Conservation (phyloP, 2,329 filamentous ascomycete species). For the Lachnellula subtilissima region DNA sequence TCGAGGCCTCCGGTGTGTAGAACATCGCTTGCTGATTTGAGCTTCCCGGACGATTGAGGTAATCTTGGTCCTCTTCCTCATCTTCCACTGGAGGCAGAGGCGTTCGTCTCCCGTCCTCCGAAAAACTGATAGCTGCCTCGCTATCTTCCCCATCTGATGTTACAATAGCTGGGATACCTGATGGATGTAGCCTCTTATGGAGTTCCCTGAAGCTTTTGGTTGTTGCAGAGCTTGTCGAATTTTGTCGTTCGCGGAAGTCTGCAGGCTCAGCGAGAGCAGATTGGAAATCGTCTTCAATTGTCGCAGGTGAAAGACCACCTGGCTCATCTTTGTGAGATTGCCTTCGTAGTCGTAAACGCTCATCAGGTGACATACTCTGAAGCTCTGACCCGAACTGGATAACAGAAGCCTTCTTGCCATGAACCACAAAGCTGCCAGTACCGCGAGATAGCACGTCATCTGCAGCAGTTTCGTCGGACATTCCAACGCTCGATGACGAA, state of each 20-base stretch:
- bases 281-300: slow-evolving; percentile 44
- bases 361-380: slow-evolving; percentile 70
- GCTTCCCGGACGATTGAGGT: slow-evolving; percentile 13
- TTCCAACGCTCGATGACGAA: slow-evolving; percentile 52
- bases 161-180: slow-evolving; percentile 33
- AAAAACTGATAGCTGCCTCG: slow-evolving; percentile 55
- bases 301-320: slow-evolving; percentile 15
- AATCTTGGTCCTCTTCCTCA: slow-evolving; percentile 19
- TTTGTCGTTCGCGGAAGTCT: slow-evolving; percentile 45
- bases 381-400: slow-evolving; percentile 95
- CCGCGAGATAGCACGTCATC: slow-evolving; percentile 71
- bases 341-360: slow-evolving; percentile 63
- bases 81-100: slow-evolving; percentile 48
- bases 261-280: slow-evolving; percentile 44
- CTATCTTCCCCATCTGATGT: slow-evolving; percentile 49
- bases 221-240: slow-evolving; percentile 62
- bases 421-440: slow-evolving; percentile 87
- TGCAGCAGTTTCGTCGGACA: slow-evolving; percentile 41
- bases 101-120: slow-evolving; percentile 49
- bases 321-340: slow-evolving; percentile 40
- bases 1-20: slow-evolving; percentile 29
- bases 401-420: slow-evolving; percentile 96
- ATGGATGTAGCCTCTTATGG: slow-evolving; percentile 54
- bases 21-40: slow-evolving; percentile 24
- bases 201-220: slow-evolving; percentile 60